A percentile compares a stretch with the other conserved stretches of the same genome.
Conservation (phyloP, 495 filamentous ascomycete genomes). For the Astrocystis sublimbata region DNA sequence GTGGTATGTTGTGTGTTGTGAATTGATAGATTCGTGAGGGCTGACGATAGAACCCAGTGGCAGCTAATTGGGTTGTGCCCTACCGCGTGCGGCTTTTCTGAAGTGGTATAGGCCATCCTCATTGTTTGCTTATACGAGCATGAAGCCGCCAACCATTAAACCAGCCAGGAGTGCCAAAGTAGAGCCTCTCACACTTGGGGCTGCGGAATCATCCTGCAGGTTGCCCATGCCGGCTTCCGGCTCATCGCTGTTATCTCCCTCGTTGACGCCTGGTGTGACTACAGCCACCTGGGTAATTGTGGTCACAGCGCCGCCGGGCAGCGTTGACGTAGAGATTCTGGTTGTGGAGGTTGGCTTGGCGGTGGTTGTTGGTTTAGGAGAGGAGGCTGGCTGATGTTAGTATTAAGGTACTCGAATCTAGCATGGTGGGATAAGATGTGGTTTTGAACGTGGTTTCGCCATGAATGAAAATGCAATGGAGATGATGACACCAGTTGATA, state of each 20-base stretch:
- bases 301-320: slow-evolving; percentile 39
- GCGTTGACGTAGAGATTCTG: slow-evolving; percentile 39
- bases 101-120: background rate
- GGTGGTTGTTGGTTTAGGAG: slow-evolving; percentile 24
- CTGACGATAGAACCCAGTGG: background rate
- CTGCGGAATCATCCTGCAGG: slow-evolving; percentile 37
- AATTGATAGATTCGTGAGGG: background rate
- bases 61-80: too few species aligned
- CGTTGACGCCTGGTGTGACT: slow-evolving; percentile 21
- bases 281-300: slow-evolving; percentile 32
- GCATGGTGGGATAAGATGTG: background rate
- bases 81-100: too few species aligned
- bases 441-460: background rate
- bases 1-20: background rate
- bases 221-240: slow-evolving; percentile 26
- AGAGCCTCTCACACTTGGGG: slow-evolving; percentile 15
- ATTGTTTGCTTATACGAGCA: slow-evolving; percentile 1
- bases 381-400: slow-evolving; percentile 20
- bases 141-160: slow-evolving; percentile 27
- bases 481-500: background rate
- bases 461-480: background rate
- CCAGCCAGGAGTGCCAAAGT: slow-evolving; percentile 30
- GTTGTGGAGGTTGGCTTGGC: slow-evolving; percentile 24
- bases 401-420: background rate
- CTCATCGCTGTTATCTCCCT: slow-evolving; percentile 15